phyloP scores from a whole-genome alignment of 192 early-diverging fungal species.

The Gaertneriomyces semiglobifer region DNA sequence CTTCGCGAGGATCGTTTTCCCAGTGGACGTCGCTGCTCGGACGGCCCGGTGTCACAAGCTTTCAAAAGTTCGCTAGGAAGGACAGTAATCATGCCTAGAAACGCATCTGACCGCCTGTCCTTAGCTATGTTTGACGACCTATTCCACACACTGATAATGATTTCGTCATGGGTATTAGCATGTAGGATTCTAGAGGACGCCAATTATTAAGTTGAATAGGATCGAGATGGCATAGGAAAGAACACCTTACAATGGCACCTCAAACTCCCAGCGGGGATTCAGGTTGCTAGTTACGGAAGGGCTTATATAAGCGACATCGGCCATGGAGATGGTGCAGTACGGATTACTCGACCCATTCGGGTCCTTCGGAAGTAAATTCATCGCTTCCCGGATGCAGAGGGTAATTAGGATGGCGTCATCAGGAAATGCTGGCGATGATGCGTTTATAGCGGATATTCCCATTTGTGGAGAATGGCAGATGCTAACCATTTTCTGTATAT shows the following conservation, averaged over 20 bases:
- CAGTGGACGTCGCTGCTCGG: background rate
- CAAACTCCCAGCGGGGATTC: conserved; percentile 18
- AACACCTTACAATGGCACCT: conserved; percentile 18
- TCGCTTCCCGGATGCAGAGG: conserved; percentile 7
- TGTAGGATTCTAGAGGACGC: background rate
- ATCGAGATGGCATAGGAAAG: background rate
- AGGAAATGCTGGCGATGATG: background rate
- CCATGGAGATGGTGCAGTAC: conserved; percentile 18
- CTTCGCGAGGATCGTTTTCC: conserved; percentile 24
- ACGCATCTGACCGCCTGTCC: conserved; percentile 9
- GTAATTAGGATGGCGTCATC: background rate
- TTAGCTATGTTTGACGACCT: conserved; percentile 1
- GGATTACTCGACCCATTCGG: conserved; percentile 21
- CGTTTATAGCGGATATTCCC: background rate
- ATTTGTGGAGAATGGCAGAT: background rate
- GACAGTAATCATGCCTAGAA: conserved; percentile 15
- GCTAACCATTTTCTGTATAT: conserved; percentile 10
- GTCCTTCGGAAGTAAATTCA: conserved; percentile 19
- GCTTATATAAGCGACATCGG: conserved; percentile 15
- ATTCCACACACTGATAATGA: conserved; percentile 22
- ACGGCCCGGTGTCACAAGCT: background rate
- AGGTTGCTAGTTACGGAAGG: background rate
- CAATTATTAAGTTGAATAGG: background rate
- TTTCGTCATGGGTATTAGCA: background rate
- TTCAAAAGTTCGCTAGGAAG: background rate